Conservation (phyloP, 129 eudicot genomes). For the Arctium lappa region DNA sequence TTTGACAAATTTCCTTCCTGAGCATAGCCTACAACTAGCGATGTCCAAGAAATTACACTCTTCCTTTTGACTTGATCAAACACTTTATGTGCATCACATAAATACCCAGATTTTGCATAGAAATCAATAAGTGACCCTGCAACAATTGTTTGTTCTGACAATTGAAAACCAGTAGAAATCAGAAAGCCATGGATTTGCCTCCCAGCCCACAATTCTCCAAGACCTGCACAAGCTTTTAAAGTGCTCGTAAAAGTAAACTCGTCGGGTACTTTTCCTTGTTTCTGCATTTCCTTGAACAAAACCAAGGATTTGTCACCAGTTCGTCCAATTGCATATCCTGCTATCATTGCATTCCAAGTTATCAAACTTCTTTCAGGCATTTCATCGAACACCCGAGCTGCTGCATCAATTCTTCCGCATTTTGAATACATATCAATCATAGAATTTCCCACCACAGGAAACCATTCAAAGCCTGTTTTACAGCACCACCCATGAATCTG, state of each 20-base stretch:
- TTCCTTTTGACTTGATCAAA: slow-evolving; percentile 45
- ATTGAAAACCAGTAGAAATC: slow-evolving; percentile 35
- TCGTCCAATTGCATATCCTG: slow-evolving; percentile 47
- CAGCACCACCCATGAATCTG: slow-evolving; percentile 73
- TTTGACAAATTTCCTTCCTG: slow-evolving; percentile 45
- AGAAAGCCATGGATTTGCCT: slow-evolving; percentile 63
- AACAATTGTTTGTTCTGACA: slow-evolving; percentile 42
- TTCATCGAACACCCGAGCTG: slow-evolving; percentile 41
- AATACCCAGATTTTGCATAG: slow-evolving; percentile 67
- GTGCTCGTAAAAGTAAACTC: slow-evolving; percentile 68
- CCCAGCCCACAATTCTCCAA: slow-evolving; percentile 45
- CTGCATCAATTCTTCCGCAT: slow-evolving; percentile 52
- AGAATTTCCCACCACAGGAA: slow-evolving; percentile 70
- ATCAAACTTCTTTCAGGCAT: slow-evolving; percentile 50
- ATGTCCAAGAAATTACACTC: slow-evolving; percentile 72
- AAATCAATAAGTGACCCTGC: slow-evolving; percentile 70
- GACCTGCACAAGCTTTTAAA: slow-evolving; percentile 61
- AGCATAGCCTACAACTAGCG: slow-evolving; percentile 66
- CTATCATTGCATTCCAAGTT: slow-evolving; percentile 76
- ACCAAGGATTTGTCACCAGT: slow-evolving; percentile 36
- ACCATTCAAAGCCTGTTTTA: slow-evolving; percentile 57
- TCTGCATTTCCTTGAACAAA: slow-evolving; percentile 52
- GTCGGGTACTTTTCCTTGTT: slow-evolving; percentile 52
- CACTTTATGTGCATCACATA: slow-evolving; percentile 46
- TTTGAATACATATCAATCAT: slow-evolving; percentile 76